These are phyloP conservation scores for Willaertia magna DNA, from an alignment of 208 protist species.

Conservation along the genomic window DNA sequence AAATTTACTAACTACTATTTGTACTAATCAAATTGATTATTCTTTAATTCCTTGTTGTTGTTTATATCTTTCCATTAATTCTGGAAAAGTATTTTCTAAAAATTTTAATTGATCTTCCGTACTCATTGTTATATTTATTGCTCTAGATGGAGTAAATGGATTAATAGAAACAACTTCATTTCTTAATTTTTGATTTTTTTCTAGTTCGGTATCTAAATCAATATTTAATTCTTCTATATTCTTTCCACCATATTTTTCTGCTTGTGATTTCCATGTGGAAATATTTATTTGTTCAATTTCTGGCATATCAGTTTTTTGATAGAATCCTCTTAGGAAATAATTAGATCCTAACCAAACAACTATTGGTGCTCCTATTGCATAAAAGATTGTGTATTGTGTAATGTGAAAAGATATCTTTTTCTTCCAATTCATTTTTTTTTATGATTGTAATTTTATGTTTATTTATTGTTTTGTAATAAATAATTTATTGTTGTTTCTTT, in stretches of 20 bases:
- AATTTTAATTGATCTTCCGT: not conserved
- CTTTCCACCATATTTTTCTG: not conserved
- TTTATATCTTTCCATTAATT: not conserved
- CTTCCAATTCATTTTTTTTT: too few relatives aligned
- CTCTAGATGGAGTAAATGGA: not conserved
- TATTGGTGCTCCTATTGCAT: not conserved
- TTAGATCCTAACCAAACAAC: not conserved
- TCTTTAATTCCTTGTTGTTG: not conserved
- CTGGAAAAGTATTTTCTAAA: not conserved
- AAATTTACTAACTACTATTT: too few relatives aligned
- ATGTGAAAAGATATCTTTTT: too few relatives aligned
- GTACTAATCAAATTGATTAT: too few relatives aligned
- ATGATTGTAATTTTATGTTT: too few relatives aligned
- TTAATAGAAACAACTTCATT: not conserved
- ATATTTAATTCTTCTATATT: not conserved
- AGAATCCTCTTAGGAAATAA: not conserved
- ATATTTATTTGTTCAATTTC: too few relatives aligned
- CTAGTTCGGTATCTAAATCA: not conserved
- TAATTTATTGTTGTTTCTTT: not conserved
- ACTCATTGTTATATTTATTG: not conserved
- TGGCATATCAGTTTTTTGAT: too few relatives aligned
- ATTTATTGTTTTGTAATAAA: too few relatives aligned
- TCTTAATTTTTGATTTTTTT: not conserved
- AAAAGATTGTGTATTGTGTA: not conserved
- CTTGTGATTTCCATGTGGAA: not conserved